Conservation (phyloP, 257 asterid species). For the Nyctanthes arbortristis region DNA sequence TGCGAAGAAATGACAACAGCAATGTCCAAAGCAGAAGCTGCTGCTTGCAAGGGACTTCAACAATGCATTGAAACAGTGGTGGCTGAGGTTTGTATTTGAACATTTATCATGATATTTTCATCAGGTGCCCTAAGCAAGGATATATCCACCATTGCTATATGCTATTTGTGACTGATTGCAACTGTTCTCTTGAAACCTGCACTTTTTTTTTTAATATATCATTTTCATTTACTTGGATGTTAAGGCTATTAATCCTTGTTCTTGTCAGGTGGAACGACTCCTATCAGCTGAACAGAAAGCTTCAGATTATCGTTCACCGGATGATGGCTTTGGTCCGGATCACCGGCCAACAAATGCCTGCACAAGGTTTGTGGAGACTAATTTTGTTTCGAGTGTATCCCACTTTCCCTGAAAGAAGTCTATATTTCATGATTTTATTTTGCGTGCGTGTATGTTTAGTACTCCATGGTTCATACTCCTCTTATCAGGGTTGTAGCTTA, state of each 20-base stretch:
- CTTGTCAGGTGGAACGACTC: constrained; percentile 78
- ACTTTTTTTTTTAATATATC: not conserved
- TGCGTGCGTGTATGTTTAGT: not conserved
- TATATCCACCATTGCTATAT: constrained; percentile 14
- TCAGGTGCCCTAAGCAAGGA: not conserved
- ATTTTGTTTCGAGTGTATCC: constrained; percentile 12
- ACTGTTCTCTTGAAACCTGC: not conserved
- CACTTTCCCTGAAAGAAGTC: not conserved
- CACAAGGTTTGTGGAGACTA: constrained; percentile 56
- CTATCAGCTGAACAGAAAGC: constrained; percentile 94
- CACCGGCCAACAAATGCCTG: constrained; percentile 97
- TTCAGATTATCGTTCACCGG: constrained; percentile 88
- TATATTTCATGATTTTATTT: constrained; percentile 17
- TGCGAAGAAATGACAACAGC: constrained; percentile 99
- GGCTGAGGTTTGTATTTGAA: constrained; percentile 78
- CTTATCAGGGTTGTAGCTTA: constrained; percentile 85
- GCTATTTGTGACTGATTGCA: constrained; percentile 4
- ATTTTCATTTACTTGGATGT: constrained; percentile 14
- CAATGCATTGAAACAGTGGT: constrained; percentile 97
- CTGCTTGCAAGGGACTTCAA: constrained; percentile 97
- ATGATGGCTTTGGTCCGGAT: constrained; percentile 91
- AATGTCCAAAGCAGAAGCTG: constrained; percentile 94
- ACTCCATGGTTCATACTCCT: constrained; percentile 21
- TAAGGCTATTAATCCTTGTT: constrained; percentile 20
- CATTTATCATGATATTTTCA: constrained; percentile 12